These are phyloP conservation scores for Trichoderma orchidacearum DNA, from an alignment of 495 filamentous ascomycete genomes.

Conservation along the genomic window DNA sequence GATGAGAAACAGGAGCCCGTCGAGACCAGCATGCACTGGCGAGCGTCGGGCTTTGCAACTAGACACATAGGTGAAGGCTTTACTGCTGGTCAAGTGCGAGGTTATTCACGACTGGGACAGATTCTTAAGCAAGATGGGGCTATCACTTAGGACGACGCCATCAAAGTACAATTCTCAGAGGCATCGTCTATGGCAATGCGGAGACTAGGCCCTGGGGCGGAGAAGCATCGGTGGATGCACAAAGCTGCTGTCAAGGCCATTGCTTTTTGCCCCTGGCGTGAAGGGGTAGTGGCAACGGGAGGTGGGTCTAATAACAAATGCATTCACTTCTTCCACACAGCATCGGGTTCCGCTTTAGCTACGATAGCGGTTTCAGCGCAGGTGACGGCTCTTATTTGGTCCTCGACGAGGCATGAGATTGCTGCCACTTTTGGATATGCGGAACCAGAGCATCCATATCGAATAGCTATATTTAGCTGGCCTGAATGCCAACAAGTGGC, in stretches of 20 bases:
- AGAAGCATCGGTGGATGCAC: constrained; percentile 64
- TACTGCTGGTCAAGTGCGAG: neutral
- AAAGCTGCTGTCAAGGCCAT: constrained; percentile 91
- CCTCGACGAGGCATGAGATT: constrained; percentile 71
- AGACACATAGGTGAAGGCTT: neutral
- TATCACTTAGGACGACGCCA: constrained; percentile 6
- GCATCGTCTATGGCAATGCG: neutral
- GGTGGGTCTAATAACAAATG: constrained; percentile 88
- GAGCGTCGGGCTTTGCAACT: neutral
- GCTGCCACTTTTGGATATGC: constrained; percentile 90
- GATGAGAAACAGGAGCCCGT: constrained; percentile 5
- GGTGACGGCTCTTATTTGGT: constrained; percentile 89
- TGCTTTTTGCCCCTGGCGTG: constrained; percentile 93
- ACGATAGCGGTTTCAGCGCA: constrained; percentile 89
- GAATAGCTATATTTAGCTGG: constrained; percentile 93
- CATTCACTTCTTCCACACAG: constrained; percentile 91
- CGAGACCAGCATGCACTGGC: neutral
- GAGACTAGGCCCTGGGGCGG: constrained; percentile 27
- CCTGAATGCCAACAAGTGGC: constrained; percentile 82
- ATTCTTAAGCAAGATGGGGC: constrained; percentile 4
- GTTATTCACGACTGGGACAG: neutral
- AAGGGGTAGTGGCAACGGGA: constrained; percentile 76
- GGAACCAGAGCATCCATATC: constrained; percentile 81
- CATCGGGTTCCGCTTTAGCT: constrained; percentile 71
- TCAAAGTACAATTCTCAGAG: neutral